A percentile compares a stretch with the other conserved stretches of the same genome.
phyloP scores from a whole-genome alignment of 169 alveolate genomes.

The Plasmodium berghei region DNA sequence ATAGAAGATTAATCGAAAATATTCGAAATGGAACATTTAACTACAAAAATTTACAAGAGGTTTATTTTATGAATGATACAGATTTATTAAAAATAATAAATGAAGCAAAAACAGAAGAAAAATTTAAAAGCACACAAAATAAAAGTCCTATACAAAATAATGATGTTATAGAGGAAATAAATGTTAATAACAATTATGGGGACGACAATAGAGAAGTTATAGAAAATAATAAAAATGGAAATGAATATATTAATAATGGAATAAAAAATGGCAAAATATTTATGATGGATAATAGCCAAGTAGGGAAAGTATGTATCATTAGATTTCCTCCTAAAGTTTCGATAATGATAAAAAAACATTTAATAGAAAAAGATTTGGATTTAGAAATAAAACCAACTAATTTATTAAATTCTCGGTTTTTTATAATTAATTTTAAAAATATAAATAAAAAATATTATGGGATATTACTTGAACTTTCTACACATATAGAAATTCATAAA shows the following conservation, averaged over 20 bases:
- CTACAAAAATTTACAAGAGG: constrained; percentile 47
- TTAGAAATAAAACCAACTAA: constrained; percentile 79
- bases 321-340: constrained; percentile 73
- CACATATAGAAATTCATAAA: constrained; percentile 80
- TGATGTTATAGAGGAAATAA: background rate
- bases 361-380: constrained; percentile 51
- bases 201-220: background rate
- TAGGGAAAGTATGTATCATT: constrained; percentile 76
- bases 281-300: constrained; percentile 24
- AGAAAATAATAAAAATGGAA: background rate
- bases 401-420: constrained; percentile 79
- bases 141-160: background rate
- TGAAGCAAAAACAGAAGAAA: constrained; percentile 23
- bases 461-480: constrained; percentile 77
- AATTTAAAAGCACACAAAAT: background rate
- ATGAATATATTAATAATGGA: background rate
- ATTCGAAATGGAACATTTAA: constrained; percentile 42
- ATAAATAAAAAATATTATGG: constrained; percentile 75
- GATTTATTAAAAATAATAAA: constrained; percentile 26
- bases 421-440: constrained; percentile 66
- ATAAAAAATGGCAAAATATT: constrained; percentile 15
- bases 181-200: background rate
- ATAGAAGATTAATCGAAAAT: constrained; percentile 29
- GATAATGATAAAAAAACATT: constrained; percentile 56
- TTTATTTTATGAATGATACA: constrained; percentile 53